Evolutionary conservation across 73 alveolate genomes (phyloP), one percentile per base, ranked within the genome.

Genomic region (Stentor roeselii): DNA sequence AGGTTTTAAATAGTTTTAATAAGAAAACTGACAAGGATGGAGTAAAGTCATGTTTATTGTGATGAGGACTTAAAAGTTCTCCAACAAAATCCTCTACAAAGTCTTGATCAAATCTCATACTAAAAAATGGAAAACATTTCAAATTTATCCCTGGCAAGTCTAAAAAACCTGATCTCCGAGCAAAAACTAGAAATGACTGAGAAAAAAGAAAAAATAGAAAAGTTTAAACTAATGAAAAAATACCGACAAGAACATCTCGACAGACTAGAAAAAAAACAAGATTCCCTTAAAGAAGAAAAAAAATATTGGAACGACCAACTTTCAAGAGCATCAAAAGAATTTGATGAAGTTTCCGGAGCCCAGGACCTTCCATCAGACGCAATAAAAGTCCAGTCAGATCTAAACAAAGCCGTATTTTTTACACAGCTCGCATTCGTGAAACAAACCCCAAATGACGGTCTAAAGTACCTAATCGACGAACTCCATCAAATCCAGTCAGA

Each of bases 171-270:
- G n/a, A n/a, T 50, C 67, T 50, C 67, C 67, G 21, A 50, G 67
- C 6, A 67, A 67, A 32, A 67, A 2, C 21, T 36, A 67, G 37
- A n/a, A 67, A 67, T 30, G 34, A 32, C 11, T 87, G 2, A 60
- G 86, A 83, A 78, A 76, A 39, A 82, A 74, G 42, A 83, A 83
- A 39, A 59, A 83, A 39, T 84, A 84, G 3, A 84, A 86, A 21
- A 75, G 82, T 3, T 84, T 88, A 15, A 89, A 77, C 80, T 11
- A 67, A 67, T 32, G n/a, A 21, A n/a, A n/a, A 67, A 32, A 32
- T 21, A 21, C 41, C n/a, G 80, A 67, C 37, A 21, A 14, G 80
- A 67, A 34, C 80, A 67, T 67, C 42, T 67, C 27, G 37, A n/a
- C 27, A 67, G 80, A 32, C 80, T 67, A 30, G 80, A 67, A 30